phyloP scores from a whole-genome alignment of 176 grass and related monocot species.

The Neostapfia colusana region DNA sequence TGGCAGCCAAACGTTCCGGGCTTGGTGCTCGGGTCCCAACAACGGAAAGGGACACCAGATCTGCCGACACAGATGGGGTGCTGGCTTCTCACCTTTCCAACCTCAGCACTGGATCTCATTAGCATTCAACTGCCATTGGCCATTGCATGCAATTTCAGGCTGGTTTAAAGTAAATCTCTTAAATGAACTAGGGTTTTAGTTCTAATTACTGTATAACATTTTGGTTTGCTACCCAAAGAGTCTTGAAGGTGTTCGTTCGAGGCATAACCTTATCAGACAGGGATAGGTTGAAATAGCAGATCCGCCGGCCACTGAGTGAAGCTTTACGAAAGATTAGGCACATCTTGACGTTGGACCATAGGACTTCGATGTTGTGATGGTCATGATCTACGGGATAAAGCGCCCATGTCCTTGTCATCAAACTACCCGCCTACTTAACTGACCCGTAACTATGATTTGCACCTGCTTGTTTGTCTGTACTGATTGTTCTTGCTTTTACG shows the following conservation, averaged over 20 bases:
- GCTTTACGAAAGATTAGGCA: background rate
- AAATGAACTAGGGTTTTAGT: background rate
- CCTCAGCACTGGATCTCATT: background rate
- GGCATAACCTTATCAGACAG: background rate
- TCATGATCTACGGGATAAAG: background rate
- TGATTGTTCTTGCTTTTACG: background rate
- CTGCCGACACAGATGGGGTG: background rate
- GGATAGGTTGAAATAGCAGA: background rate
- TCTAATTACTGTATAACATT: background rate
- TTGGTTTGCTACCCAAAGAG: background rate
- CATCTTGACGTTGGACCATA: background rate
- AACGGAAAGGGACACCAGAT: conserved; percentile 32
- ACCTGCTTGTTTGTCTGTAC: background rate
- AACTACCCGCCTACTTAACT: background rate
- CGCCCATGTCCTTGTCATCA: background rate
- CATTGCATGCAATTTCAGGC: background rate
- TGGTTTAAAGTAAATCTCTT: background rate
- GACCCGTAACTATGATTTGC: background rate
- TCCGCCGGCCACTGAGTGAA: background rate
- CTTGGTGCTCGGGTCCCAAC: conserved; percentile 18
- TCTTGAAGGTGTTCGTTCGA: background rate
- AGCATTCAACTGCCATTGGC: background rate
- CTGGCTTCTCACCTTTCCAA: background rate
- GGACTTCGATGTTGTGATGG: conserved; percentile 13
- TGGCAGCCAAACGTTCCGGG: conserved; percentile 9